Conservation (phyloP, 1,139 yeast species). For the Magnusiomyces magnusii region DNA sequence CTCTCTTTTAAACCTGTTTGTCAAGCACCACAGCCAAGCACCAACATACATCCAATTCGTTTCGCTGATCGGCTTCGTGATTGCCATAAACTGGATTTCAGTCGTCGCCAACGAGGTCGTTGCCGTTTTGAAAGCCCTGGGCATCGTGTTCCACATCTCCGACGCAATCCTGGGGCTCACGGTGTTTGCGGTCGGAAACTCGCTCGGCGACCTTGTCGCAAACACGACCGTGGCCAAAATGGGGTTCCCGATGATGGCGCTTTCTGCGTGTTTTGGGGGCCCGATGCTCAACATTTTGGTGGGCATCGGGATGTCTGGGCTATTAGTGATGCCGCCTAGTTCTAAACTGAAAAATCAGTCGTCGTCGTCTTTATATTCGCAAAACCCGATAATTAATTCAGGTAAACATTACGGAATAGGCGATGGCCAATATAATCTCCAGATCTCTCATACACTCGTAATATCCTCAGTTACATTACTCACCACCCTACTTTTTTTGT, state of each 20-base stretch:
- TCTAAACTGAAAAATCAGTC: not conserved
- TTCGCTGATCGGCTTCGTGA: slow-evolving; percentile 49
- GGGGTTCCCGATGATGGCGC: slow-evolving; percentile 90
- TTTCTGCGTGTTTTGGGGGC: slow-evolving; percentile 93
- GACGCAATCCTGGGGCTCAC: slow-evolving; percentile 82
- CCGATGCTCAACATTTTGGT: slow-evolving; percentile 61
- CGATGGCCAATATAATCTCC: slow-evolving; percentile 30
- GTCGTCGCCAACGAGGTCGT: slow-evolving; percentile 72
- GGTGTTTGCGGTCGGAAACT: slow-evolving; percentile 86
- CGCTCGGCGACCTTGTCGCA: slow-evolving; percentile 82
- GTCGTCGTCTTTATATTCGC: too few relatives aligned
- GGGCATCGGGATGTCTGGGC: slow-evolving; percentile 62
- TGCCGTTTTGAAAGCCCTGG: slow-evolving; percentile 53
- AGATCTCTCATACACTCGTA: slow-evolving; percentile 42
- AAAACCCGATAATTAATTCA: too few relatives aligned
- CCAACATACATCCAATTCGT: slow-evolving; percentile 17
- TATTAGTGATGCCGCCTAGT: slow-evolving; percentile 38
- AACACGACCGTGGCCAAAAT: slow-evolving; percentile 74
- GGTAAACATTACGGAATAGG: not conserved
- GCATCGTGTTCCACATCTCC: slow-evolving; percentile 53
- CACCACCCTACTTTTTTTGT: slow-evolving; percentile 45
- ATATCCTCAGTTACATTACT: slow-evolving; percentile 48
- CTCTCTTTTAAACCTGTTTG: slow-evolving; percentile 14
- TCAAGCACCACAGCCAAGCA: slow-evolving; percentile 7
- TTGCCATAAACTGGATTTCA: slow-evolving; percentile 68